Evolutionary conservation across 768 basidiomycete genomes (phyloP), one percentile per base, ranked within the genome.

Genomic region (Agaricus blazei): DNA sequence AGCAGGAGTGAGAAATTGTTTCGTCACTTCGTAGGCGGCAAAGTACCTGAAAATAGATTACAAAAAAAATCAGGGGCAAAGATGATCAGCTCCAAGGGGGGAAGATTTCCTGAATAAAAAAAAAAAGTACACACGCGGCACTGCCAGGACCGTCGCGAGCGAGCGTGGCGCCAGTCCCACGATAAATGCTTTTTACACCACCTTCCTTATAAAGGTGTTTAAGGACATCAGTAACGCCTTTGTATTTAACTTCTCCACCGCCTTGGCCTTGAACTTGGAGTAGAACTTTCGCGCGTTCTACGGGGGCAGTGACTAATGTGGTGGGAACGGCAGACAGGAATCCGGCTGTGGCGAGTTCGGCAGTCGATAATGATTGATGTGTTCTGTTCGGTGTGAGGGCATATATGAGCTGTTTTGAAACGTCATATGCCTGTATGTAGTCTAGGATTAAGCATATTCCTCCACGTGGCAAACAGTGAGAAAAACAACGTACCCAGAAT

Each of bases 91-190:
- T 24, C 48, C 47, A 31, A 31, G 60, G 46, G 59, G 38, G 11
- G 41, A 52, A 23, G 48, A 19, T 19, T 19, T 19, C 19, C 31
- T 27, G 14, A 14, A 48, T 31, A 48, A 12, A 52, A 51, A 24
- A 56, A 23, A 37, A 19, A 15, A 45, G 40, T 49, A 78, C 92
- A 66, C 73, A 97, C 88, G 90, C 95, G 59, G 97, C 97, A 67
- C 89, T 93, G 46, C 97, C 97, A 0, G 97, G 97, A 40, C 93
- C 95, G 70, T 99, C 97, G 57, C 97, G 82, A 42, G 87, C 90
- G 12, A 99, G 74, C 0, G 97, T 99, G n/a, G 97, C 97, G 54
- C 79, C 78, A 3, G 94, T 90, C 42, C 97, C 97, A 59, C 96
- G 82, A 74, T 88, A 98, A 58, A 99, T 90, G 65, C 91, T 93